phyloP scores from a whole-genome alignment of 345 rosid species.

The Acer yangbiense region DNA sequence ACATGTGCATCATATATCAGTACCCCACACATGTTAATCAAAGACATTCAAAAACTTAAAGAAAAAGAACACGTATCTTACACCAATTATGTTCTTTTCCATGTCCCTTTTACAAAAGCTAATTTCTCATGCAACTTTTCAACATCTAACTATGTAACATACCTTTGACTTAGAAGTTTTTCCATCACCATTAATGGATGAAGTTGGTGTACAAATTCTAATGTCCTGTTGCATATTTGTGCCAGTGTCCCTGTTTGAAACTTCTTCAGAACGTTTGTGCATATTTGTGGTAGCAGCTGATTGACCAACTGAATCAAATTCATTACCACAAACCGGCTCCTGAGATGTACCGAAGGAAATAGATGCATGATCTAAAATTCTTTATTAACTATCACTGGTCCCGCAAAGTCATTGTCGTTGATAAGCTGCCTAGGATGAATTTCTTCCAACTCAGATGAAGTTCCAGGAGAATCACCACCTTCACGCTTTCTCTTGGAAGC shows the following conservation, averaged over 20 bases:
- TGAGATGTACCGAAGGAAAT: constrained; percentile 23
- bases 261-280: constrained; percentile 29
- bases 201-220: constrained; percentile 12
- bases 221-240: constrained; percentile 20
- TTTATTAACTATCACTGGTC: constrained; percentile 23
- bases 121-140: background rate
- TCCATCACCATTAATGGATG: constrained; percentile 19
- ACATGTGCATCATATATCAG: too few relatives aligned
- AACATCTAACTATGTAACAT: constrained; percentile 24
- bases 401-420: constrained; percentile 17
- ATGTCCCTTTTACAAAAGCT: too few relatives aligned
- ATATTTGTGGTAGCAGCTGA: constrained; percentile 18
- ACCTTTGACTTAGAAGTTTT: constrained; percentile 34
- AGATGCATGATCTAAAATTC: constrained; percentile 14
- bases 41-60: too few relatives aligned
- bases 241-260: constrained; percentile 11
- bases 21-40: too few relatives aligned
- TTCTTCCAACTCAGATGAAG: constrained; percentile 26
- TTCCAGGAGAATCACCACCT: constrained; percentile 25
- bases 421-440: background rate
- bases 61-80: too few relatives aligned
- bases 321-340: constrained; percentile 16
- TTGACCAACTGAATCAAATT: constrained; percentile 16
- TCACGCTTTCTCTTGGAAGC: constrained; percentile 23
- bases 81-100: too few relatives aligned